A percentile compares a stretch with the other conserved stretches of the same genome.
phyloP scores from a whole-genome alignment of 1,284 basidiomycete genomes.

The Xerocomus cyaneibrunnescens region DNA sequence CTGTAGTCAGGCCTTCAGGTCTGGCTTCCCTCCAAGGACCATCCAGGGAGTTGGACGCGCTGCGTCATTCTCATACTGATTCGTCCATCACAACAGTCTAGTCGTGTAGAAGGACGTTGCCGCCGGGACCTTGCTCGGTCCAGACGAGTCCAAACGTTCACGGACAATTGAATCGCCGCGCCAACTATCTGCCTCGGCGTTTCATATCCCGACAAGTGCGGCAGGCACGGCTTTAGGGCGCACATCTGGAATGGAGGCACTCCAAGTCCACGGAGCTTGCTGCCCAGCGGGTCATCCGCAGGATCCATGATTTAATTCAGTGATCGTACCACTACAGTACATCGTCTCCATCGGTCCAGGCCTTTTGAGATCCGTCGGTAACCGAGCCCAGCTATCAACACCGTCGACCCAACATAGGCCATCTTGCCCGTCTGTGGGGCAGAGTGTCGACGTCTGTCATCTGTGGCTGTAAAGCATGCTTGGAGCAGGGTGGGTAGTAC shows the following conservation, averaged over 20 bases:
- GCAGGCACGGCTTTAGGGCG: background rate
- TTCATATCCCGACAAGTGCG: background rate
- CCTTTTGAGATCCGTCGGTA: background rate
- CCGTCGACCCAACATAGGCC: too few species aligned
- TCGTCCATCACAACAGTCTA: background rate
- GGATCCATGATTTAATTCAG: background rate
- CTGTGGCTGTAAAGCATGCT: background rate
- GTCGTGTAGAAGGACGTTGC: too few species aligned
- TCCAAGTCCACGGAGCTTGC: background rate
- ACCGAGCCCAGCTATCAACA: background rate
- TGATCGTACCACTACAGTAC: background rate
- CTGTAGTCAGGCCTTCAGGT: too few species aligned
- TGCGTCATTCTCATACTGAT: slow-evolving; percentile 7
- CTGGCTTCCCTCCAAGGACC: background rate
- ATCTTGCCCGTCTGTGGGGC: background rate
- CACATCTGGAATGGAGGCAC: background rate
- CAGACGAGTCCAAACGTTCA: too few species aligned
- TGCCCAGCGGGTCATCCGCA: too few species aligned
- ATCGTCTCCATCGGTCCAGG: too few species aligned
- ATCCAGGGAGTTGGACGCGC: slow-evolving; percentile 5
- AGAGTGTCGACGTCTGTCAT: background rate
- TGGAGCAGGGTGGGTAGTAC: background rate
- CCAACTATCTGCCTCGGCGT: too few species aligned
- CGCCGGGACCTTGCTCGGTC: too few species aligned
- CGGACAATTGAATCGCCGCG: background rate